Percentiles rank a stretch among this genome's conserved stretches.
phyloP scores from a whole-genome alignment of 2,329 filamentous ascomycete species.

The Xylariaceae sp. region DNA sequence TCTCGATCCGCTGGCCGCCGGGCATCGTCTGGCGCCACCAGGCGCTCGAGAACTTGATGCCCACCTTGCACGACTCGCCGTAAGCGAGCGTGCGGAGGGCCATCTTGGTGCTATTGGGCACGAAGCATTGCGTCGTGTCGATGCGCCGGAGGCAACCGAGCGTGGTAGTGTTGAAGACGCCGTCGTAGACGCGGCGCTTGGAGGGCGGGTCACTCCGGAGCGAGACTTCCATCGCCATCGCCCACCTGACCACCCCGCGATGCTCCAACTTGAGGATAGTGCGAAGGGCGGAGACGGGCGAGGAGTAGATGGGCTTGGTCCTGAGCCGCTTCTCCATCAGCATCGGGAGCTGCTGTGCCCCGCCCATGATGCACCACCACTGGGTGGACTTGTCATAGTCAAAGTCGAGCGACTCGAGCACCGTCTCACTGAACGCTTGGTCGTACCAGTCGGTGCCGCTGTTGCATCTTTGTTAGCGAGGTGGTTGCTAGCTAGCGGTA shows the following conservation, averaged over 20 bases:
- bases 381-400: neutral
- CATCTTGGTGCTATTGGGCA: slow-evolving; percentile 37
- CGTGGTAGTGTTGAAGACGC: slow-evolving; percentile 44
- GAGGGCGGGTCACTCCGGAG: too few species aligned
- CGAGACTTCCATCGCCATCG: neutral
- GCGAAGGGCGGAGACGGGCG: neutral
- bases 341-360: neutral
- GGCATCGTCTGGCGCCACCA: slow-evolving; percentile 43
- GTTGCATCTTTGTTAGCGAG: neutral
- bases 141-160: slow-evolving; percentile 42
- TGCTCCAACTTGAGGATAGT: neutral
- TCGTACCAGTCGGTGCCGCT: neutral
- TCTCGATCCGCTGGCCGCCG: neutral
- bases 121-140: slow-evolving; percentile 33
- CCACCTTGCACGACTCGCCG: slow-evolving; percentile 35
- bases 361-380: neutral
- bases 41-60: too few species aligned
- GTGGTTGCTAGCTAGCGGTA: neutral
- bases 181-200: too few species aligned
- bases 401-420: neutral
- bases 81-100: slow-evolving; percentile 44
- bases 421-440: neutral
- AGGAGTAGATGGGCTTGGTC: neutral
- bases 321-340: neutral
- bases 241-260: neutral